A percentile compares a stretch with the other conserved stretches of the same genome.
Conservation (phyloP, 495 filamentous ascomycete genomes). For the Parmelia sp. region DNA sequence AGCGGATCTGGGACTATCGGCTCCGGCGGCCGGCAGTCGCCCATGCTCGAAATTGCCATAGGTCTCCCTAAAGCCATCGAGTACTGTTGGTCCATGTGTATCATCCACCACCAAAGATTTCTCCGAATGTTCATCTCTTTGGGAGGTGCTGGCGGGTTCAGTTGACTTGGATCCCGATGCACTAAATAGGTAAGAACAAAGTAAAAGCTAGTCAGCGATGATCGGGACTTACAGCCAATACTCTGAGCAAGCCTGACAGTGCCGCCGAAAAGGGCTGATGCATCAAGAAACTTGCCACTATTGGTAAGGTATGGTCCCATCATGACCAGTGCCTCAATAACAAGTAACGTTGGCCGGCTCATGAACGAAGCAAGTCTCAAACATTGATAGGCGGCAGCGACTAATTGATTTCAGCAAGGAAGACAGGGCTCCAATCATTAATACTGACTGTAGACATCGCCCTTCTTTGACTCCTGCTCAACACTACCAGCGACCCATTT, state of each 20-base stretch:
- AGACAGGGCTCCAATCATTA: no score
- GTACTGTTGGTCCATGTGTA: constrained; percentile 47
- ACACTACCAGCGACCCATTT: constrained; percentile 37
- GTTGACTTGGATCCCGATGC: constrained; percentile 40
- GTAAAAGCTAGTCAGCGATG: background rate
- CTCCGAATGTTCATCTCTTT: constrained; percentile 36
- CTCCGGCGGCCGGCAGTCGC: constrained; percentile 41
- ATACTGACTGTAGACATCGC: constrained; percentile 38
- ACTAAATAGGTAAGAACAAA: constrained; percentile 23
- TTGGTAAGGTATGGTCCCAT: constrained; percentile 45
- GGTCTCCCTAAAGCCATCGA: constrained; percentile 43
- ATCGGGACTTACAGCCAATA: constrained; percentile 31
- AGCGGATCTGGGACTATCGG: constrained; percentile 36
- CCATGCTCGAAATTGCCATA: constrained; percentile 41
- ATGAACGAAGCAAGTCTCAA: constrained; percentile 43
- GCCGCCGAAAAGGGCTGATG: constrained; percentile 42
- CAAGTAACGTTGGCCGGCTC: constrained; percentile 40
- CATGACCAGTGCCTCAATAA: constrained; percentile 41
- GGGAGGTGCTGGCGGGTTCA: constrained; percentile 38
- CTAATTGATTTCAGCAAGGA: constrained; percentile 13
- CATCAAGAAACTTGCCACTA: constrained; percentile 44
- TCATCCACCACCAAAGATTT: constrained; percentile 46
- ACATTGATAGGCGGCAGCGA: constrained; percentile 29
- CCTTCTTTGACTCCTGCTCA: constrained; percentile 32
- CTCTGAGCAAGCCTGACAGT: constrained; percentile 44